Base-by-base conservation (phyloP, 192 early-diverging fungal genomes). In the Funneliformis geosporum region DNA sequence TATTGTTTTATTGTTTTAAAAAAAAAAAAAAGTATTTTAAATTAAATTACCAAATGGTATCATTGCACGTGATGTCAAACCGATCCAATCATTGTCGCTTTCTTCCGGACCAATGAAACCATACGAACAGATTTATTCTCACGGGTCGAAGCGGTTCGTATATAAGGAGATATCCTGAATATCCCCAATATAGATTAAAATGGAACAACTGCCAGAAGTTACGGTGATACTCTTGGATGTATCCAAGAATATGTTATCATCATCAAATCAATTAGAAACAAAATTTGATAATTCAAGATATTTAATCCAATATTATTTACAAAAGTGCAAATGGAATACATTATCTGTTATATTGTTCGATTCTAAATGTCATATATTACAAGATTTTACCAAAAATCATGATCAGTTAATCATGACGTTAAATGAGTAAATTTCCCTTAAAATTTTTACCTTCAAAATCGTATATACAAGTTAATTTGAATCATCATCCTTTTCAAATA, bases 221-320 rank as follows among this genome's bases (percentile, higher is more conserved):
- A 46, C 18, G 27, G 21, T 71, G 4, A 27, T 71, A 23, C 69
- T 71, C 4, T 71, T 71, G n/a, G 69, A 71, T 23, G n/a, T 71
- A 46, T 71, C 69, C 8, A 71, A 71, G 43, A 38, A 28, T 10
- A 71, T 71, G 69, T 71, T 46, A 12, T 28, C 18, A 5, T 43
- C 44, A 47, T 40, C 69, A 46, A 71, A 71, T 23, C 40, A 43
- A 23, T n/a, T 71, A 39, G 43, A 71, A 27, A 27, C 40, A 71
- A 71, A 71, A 27, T 71, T 71, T 27, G 43, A 71, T n/a, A 46
- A 43, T 25, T 40, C 69, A 25, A 71, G 25, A 71, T 46, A 8
- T 71, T 71, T 71, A 28, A 47, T 71, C 25, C 6, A 47, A 14
- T 8, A 47, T 47, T 71, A 47, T 71, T 71, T 71, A 43, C 1